These are phyloP conservation scores for Sporothrix sp. DNA, from an alignment of 2,329 filamentous ascomycete species.

Conservation along the genomic window DNA sequence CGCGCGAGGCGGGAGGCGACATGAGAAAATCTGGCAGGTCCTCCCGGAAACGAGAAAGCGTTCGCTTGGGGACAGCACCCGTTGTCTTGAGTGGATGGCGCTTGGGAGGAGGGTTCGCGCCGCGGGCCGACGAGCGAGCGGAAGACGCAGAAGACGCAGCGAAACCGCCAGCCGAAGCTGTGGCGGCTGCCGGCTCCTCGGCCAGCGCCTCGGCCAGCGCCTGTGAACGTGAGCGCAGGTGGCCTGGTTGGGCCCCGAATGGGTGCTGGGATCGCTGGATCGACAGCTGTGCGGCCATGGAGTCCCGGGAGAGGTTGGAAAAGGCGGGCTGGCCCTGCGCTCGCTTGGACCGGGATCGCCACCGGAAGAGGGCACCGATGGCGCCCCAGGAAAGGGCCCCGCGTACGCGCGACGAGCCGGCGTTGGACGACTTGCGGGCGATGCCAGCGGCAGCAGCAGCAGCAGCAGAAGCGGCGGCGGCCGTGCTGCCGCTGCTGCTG, in stretches of 20 bases:
- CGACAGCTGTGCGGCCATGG: conserved; percentile 46
- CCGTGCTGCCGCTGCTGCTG: background rate
- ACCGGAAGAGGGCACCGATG: conserved; percentile 51
- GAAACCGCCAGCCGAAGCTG: conserved; percentile 25
- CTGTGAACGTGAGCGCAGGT: background rate
- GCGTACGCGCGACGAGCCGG: conserved; percentile 35
- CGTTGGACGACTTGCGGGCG: conserved; percentile 43
- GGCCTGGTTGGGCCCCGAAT: background rate
- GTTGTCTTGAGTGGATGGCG: conserved; percentile 27
- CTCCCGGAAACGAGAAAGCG: conserved; percentile 84
- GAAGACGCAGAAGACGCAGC: conserved; percentile 25
- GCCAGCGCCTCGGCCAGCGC: no score
- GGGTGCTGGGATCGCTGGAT: background rate
- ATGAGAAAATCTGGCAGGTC: conserved; percentile 79
- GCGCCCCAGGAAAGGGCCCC: conserved; percentile 51
- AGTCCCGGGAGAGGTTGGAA: conserved; percentile 83
- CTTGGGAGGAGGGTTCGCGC: conserved; percentile 11
- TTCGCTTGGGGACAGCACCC: conserved; percentile 56
- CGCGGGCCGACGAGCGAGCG: conserved; percentile 25
- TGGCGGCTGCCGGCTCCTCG: background rate
- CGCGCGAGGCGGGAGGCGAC: conserved; percentile 73
- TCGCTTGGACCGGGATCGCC: conserved; percentile 51
- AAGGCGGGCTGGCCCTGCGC: conserved; percentile 61
- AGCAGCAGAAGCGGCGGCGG: no score
- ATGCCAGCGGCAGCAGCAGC: no score